Base-by-base conservation (phyloP, 306 rosid genomes). In the Rosa multiflora region DNA sequence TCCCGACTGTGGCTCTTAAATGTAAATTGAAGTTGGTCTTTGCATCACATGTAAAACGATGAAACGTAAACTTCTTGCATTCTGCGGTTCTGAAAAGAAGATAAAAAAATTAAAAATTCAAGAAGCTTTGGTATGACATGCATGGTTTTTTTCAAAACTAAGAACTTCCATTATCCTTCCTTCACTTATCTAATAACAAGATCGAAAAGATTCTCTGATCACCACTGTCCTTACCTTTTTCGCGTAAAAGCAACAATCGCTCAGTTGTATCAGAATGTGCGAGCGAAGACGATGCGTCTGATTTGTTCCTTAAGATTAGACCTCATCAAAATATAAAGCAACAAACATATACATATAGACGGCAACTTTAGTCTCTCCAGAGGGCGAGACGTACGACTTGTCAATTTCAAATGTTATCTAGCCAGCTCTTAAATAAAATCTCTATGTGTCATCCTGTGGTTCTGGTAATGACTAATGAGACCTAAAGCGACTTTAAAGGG, bases 401-500 rank as follows among this genome's bases (percentile, higher is more conserved):
- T 5, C 46, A 1, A 43, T 43, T 43, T 43, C 46, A 43, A 43
- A 5, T 43, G 46, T 1, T 44, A 44, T 44, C 47, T 44, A 44
- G 55, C 55, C 12, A 49, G n/a, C 63, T 56, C 11, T 20, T 56
- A n/a, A 8, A 21, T 13, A 21, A 58, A 0, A 58, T n/a, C 29
- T 3, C 0, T 53, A 1, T 18, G 7, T 56, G 13, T n/a, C 13
- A 56, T 56, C 13, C 13, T 8, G 64, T 58, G 64, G 64, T 58
- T 58, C 13, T 21, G 64, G 47, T 44, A 44, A 44, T 44, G 64
- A 29, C 32, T 11, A 76, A 32, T 0, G 14, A 9, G 58, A 32
- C 67, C 74, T 56, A 87, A 84, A 84, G 86, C 81, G 71, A 78
- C 87, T 86, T 81, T 83, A 52, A 46, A 69, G 37, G 72, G 73